Evolutionary conservation across 139 green algal species (phyloP).

Genomic region (Pseudopediastrum boryanum): DNA sequence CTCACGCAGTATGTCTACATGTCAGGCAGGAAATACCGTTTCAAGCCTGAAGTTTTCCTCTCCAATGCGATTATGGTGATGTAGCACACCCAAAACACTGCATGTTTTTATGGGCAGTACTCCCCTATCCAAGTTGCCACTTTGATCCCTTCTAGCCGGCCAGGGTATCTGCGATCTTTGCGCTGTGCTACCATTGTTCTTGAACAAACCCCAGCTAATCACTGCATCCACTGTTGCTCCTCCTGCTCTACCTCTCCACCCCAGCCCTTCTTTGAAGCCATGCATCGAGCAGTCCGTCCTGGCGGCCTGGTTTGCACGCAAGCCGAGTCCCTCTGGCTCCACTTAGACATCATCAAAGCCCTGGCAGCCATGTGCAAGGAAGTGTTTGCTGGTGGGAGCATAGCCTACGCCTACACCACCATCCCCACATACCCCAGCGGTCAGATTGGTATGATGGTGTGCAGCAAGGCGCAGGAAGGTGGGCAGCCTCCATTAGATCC

Average conservation of each 20-base stretch:
- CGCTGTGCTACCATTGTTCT: too few species aligned
- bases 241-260: not conserved
- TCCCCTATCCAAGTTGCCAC: too few species aligned
- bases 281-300: constrained; percentile 89
- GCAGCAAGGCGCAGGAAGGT: constrained; percentile 72
- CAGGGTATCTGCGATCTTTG: too few species aligned
- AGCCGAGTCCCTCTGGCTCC: constrained; percentile 93
- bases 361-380: constrained; percentile 87
- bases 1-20: too few species aligned
- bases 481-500: constrained; percentile 52
- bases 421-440: constrained; percentile 98
- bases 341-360: constrained; percentile 94
- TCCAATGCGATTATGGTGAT: too few species aligned
- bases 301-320: constrained; percentile 95
- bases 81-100: too few species aligned
- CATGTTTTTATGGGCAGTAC: too few species aligned
- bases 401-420: constrained; percentile 95
- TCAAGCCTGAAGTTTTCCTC: too few species aligned
- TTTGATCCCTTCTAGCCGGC: too few species aligned
- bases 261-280: constrained; percentile 94
- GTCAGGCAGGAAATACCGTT: too few species aligned
- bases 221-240: too few species aligned
- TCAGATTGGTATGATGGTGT: constrained; percentile 98
- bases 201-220: too few species aligned
- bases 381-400: constrained; percentile 84